These are phyloP conservation scores for Pseudocercospora vitis DNA, from an alignment of 2,329 filamentous ascomycete species.

Conservation along the genomic window DNA sequence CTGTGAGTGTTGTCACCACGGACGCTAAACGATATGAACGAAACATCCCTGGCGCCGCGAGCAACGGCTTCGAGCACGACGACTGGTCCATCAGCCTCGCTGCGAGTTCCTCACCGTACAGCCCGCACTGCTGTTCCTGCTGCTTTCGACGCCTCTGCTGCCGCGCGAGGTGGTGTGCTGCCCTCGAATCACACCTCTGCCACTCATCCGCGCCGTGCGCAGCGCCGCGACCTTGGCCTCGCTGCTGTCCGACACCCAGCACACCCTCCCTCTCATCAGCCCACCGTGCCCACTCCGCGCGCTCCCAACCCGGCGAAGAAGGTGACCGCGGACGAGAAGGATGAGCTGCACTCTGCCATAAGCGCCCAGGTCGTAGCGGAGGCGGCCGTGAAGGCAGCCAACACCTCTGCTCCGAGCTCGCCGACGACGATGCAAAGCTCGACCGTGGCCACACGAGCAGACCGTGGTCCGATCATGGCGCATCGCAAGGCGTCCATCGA, in stretches of 20 bases:
- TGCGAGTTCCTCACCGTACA: neutral
- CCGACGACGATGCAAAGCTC: conserved; percentile 19
- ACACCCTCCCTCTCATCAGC: neutral
- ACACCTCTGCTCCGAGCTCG: conserved; percentile 31
- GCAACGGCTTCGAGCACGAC: conserved; percentile 4
- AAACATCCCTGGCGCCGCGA: conserved; percentile 2
- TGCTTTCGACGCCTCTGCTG: neutral
- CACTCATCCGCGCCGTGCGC: neutral
- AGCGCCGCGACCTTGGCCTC: conserved; percentile 5
- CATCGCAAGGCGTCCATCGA: conserved; percentile 83
- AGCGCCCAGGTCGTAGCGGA: conserved; percentile 26
- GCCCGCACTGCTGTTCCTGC: neutral
- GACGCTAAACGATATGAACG: conserved; percentile 5
- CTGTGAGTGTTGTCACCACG: conserved; percentile 7
- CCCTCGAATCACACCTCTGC: conserved; percentile 1
- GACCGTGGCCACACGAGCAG: conserved; percentile 5
- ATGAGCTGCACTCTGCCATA: conserved; percentile 29
- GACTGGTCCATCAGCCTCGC: conserved; percentile 6
- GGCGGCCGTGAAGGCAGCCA: conserved; percentile 19
- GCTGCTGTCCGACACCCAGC: neutral
- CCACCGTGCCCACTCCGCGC: conserved; percentile 14
- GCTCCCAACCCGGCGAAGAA: conserved; percentile 29
- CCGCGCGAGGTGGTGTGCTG: neutral
- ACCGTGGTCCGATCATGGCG: conserved; percentile 27
- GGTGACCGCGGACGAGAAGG: conserved; percentile 22